Base-by-base conservation (phyloP, 1,284 basidiomycete genomes). In the Trametes sp. region DNA sequence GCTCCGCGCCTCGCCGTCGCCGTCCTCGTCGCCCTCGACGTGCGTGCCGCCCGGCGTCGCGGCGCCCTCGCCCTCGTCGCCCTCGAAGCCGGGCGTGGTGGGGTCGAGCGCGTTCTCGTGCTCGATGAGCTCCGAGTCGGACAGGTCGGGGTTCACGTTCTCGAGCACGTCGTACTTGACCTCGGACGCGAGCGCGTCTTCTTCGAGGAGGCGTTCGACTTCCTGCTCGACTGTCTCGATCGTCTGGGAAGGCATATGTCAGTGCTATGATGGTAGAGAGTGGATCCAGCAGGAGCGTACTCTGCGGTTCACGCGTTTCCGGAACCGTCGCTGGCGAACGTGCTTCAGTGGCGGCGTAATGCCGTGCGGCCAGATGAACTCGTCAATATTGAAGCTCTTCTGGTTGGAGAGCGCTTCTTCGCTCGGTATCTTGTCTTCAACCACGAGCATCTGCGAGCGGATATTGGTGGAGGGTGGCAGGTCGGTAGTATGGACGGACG, bases 151-250 rank as follows among this genome's bases (percentile, higher is more conserved):
- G 71, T 93, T 93, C 51, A 93, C 91, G 70, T 93, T 93, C 36
- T 94, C 92, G 33, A 94, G 82, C 8, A 94, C 83, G 56, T 92
- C 90, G 69, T 90, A 95, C 79, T 89, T 86, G 54, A 95, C 89
- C 64, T 93, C 85, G 0, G 87, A 81, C 1, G 96, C 95, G 57
- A 90, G 78, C 11, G 89, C 85, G 78, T 99, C 98, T 66, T 93
- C 90, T 65, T 93, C 92, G 33, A 99, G 78, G 46, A 99, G 77
- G 59, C 95, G 82, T 74, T 99, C 98, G 1, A 99, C 97, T 74
- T 97, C 94, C 76, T 97, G 92, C 76, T 99, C 97, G 2, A 98
- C 96, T 35, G 94, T 96, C 80, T 98, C 96, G 68, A 98, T 98
- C 1, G 95, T 95, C 87, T 94, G 69, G 2, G 28, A 24, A 38